Conservation (phyloP, 2,329 filamentous ascomycete genomes). For the Hypoxylon sp. region DNA sequence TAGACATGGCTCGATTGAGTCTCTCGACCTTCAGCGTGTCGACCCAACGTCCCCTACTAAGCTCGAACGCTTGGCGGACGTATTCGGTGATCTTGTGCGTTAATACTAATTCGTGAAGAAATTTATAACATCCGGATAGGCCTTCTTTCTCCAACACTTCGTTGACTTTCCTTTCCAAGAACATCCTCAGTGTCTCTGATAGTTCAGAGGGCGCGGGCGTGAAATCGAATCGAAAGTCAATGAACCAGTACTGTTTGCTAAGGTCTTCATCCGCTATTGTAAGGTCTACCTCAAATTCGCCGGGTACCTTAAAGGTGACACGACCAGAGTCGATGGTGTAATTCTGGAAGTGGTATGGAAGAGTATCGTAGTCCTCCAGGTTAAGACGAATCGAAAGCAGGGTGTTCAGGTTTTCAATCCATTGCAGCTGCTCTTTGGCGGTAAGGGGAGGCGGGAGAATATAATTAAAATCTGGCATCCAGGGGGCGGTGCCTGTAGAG, state of each 20-base stretch:
- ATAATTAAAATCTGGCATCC: slow-evolving; percentile 87
- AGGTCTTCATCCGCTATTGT: slow-evolving; percentile 90
- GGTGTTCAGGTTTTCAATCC: slow-evolving; percentile 86
- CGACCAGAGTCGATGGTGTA: slow-evolving; percentile 88
- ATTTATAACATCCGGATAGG: slow-evolving; percentile 84
- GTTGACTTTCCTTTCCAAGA: slow-evolving; percentile 81
- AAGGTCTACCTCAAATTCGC: slow-evolving; percentile 93
- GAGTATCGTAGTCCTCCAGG: slow-evolving; percentile 82
- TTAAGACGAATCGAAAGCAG: slow-evolving; percentile 86
- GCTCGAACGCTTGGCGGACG: slow-evolving; percentile 79
- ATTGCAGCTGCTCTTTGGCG: slow-evolving; percentile 78
- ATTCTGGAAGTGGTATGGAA: slow-evolving; percentile 80
- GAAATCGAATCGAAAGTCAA: slow-evolving; percentile 90
- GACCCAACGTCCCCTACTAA: slow-evolving; percentile 81
- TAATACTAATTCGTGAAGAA: slow-evolving; percentile 88
- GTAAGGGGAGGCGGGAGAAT: slow-evolving; percentile 80
- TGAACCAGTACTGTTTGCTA: slow-evolving; percentile 90
- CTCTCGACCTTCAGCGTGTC: slow-evolving; percentile 83
- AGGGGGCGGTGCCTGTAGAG: slow-evolving; percentile 80
- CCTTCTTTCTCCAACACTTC: slow-evolving; percentile 77
- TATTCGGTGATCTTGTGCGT: slow-evolving; percentile 92
- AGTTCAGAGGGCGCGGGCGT: slow-evolving; percentile 75
- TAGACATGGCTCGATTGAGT: slow-evolving; percentile 83
- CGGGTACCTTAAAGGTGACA: slow-evolving; percentile 85
- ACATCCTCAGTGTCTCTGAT: slow-evolving; percentile 73